Base-by-base conservation (phyloP, 768 basidiomycete genomes). In the Coprinopsis sp. region DNA sequence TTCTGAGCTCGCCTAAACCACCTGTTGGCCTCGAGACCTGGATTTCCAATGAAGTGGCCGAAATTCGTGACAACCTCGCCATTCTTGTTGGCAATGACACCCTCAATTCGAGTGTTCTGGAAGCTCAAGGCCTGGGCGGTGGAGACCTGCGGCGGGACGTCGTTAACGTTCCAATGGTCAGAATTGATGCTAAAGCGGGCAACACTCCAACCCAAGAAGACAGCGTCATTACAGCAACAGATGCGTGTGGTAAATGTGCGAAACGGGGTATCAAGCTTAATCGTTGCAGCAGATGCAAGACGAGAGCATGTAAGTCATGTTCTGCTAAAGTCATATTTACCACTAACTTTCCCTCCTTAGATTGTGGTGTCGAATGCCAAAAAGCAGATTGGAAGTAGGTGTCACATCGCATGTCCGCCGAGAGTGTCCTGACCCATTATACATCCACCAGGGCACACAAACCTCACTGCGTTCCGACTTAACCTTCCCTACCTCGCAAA, bases 311-410 rank as follows among this genome's bases (percentile, higher is more conserved):
- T 67, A 40, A 54, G 64, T 54, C 7, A 47, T 43, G 16, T 40
- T 1, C 10, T 13, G 29, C 37, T 33, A 25, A 13, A 21, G n/a
- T n/a, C n/a, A 8, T 2, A 10, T 24, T 10, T 23, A 22, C 29
- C n/a, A 3, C 23, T 29, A 11, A 33, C 21, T 23, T 2, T 12
- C 12, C 10, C 18, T 13, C 36, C 13, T 10, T 22, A 62, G 59
- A 62, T 42, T 63, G 62, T 43, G 49, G 56, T n/a, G 45, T 54
- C 6, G 52, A 57, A 29, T 63, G 62, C 37, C 62, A 62, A 44
- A 55, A 47, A 25, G 54, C 51, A 12, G 54, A 60, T 47, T 63
- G 62, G 62, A 51, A 53, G 62, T 60, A 40, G 21, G n/a, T n/a
- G n/a, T n/a, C n/a, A n/a, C n/a, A n/a, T n/a, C n/a, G n/a, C n/a